Base-by-base conservation (phyloP, 164 flowering plant genomes). In the Houttuynia cordata region DNA sequence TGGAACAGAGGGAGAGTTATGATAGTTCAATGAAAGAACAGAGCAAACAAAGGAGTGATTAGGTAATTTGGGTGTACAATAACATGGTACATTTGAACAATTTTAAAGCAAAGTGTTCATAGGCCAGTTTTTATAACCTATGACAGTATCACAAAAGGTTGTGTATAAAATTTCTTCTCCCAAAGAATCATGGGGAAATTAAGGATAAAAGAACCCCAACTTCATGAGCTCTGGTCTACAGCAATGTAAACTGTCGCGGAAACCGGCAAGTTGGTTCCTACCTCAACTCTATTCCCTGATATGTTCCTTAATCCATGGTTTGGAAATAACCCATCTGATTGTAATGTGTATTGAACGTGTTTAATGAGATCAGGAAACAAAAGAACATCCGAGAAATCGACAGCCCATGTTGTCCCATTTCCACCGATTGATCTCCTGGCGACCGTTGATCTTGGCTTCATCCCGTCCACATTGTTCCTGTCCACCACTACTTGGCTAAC, bases 401-500 rank as follows among this genome's bases (percentile, higher is more conserved):
- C 54, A 20, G 54, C 30, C 60, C 59, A 55, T 12, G n/a, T 55
- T 10, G 39, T 67, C 50, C 64, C 65, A 23, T 56, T 61, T 18
- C 64, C 64, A 0, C 30, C 14, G 3, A 25, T 22, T 14, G 24
- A 13, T n/a, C 61, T 50, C 60, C 53, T 61, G 17, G 51, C 69
- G 12, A 61, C 64, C 40, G 69, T 67, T 1, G 69, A 60, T 47
- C 56, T 60, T 7, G 51, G 40, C 23, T 23, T 34, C 69, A 67
- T 67, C 55, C 69, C 69, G 15, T 24, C 23, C 15, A 17, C 69
- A 15, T 30, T 56, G 56, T 67, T 67, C 61, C 69, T 62, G 24
- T 90, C 95, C 0, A 93, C 76, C 21, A 83, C 76, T 7, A 93
- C 84, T 56, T 86, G 85, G 30, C 80, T 85, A n/a, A 90, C 60